These are phyloP conservation scores for Hemileia vastatrix DNA, from an alignment of 1,284 basidiomycete genomes.

Conservation along the genomic window DNA sequence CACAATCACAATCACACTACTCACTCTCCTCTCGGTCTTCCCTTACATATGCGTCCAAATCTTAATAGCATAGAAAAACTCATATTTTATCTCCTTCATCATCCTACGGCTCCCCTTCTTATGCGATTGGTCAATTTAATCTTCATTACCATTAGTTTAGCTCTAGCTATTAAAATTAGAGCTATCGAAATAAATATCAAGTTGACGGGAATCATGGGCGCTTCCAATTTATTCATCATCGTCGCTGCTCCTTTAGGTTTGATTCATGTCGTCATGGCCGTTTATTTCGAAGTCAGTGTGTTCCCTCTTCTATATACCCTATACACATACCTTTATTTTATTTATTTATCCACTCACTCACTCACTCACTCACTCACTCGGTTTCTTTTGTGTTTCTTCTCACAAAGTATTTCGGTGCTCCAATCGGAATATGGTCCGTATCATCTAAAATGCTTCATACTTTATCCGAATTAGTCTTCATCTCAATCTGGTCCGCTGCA, in stretches of 20 bases:
- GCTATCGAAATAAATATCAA: slow-evolving; percentile 51
- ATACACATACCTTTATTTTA: neutral
- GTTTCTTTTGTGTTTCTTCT: slow-evolving; percentile 25
- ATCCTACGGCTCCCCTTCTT: slow-evolving; percentile 50
- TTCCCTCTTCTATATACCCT: slow-evolving; percentile 45
- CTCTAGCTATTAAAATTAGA: slow-evolving; percentile 66
- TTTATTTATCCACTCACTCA: neutral
- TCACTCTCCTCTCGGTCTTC: slow-evolving; percentile 50
- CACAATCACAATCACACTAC: slow-evolving; percentile 40
- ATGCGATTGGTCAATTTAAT: slow-evolving; percentile 74
- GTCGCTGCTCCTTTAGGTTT: slow-evolving; percentile 75
- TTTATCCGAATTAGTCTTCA: slow-evolving; percentile 71
- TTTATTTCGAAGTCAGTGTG: slow-evolving; percentile 44
- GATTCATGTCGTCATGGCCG: slow-evolving; percentile 70
- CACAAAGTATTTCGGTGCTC: slow-evolving; percentile 74
- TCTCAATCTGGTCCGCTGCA: slow-evolving; percentile 83
- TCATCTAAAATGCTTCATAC: slow-evolving; percentile 70
- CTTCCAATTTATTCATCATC: slow-evolving; percentile 70
- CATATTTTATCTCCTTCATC: slow-evolving; percentile 35
- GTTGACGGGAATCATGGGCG: slow-evolving; percentile 63
- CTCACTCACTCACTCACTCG: neutral
- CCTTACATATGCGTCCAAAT: slow-evolving; percentile 44
- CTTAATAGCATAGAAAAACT: slow-evolving; percentile 38
- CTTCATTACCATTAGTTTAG: slow-evolving; percentile 69
- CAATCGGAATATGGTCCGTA: slow-evolving; percentile 77